phyloP scores from a whole-genome alignment of 306 rosid genomes.

The Dryas alaskensis region DNA sequence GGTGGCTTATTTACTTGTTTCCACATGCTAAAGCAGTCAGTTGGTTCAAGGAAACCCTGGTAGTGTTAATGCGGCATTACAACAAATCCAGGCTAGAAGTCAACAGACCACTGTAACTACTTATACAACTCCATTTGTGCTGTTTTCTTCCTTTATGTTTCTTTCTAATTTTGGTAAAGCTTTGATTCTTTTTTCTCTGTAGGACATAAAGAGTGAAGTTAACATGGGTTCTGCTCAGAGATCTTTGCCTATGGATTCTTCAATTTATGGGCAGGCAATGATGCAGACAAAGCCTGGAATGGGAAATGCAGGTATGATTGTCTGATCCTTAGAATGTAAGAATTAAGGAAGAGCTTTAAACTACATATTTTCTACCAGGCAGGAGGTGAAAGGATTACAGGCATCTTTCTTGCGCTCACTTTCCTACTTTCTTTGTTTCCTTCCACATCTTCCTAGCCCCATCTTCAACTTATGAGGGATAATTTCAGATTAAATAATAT shows the following conservation, averaged over 20 bases:
- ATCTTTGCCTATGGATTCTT: conserved; percentile 79
- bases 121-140: conserved; percentile 11
- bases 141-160: conserved; percentile 13
- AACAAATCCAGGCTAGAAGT: conserved; percentile 82
- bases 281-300: conserved; percentile 84
- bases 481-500: not conserved
- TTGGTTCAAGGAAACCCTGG: conserved; percentile 80
- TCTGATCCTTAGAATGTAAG: not conserved
- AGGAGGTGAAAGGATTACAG: not conserved
- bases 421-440: not conserved
- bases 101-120: conserved; percentile 62
- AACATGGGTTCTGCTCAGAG: conserved; percentile 69
- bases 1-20: conserved; percentile 27
- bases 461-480: not conserved
- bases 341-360: not conserved
- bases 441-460: not conserved
- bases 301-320: conserved; percentile 60
- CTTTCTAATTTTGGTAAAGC: conserved; percentile 8
- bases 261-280: conserved; percentile 76
- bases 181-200: conserved; percentile 20
- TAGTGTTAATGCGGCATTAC: conserved; percentile 76
- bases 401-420: not conserved
- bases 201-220: conserved; percentile 75
- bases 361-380: not conserved
- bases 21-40: conserved; percentile 54